Percentiles rank a stretch among this genome's conserved stretches.
These are phyloP conservation scores for Spatholobus suberectus DNA, from an alignment of 306 rosid genomes.

Conservation along the genomic window DNA sequence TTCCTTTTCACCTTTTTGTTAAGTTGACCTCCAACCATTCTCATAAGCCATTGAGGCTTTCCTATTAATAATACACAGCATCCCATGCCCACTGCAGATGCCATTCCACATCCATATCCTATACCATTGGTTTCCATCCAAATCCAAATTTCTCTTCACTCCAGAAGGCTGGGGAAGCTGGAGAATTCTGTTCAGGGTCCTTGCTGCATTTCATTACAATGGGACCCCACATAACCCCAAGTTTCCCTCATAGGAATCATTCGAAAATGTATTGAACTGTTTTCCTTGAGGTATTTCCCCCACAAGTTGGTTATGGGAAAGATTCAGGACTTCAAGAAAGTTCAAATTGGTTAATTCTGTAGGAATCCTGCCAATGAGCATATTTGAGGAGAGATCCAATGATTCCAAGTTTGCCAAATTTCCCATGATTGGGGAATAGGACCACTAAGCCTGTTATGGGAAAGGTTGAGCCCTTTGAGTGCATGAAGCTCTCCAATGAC, in stretches of 20 bases:
- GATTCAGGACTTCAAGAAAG: constrained; percentile 21
- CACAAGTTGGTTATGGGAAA: constrained; percentile 37
- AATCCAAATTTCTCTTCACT: constrained; percentile 19
- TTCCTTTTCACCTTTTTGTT: not conserved
- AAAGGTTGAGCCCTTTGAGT: constrained; percentile 40
- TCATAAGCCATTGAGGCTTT: constrained; percentile 28
- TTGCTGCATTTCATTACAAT: constrained; percentile 2
- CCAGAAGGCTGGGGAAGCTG: not conserved
- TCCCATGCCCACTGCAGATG: constrained; percentile 36
- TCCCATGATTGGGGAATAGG: constrained; percentile 39
- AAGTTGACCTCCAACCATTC: not conserved
- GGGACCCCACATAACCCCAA: constrained; percentile 43
- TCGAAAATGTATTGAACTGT: constrained; percentile 48
- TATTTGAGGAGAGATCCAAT: constrained; percentile 54
- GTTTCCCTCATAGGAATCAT: constrained; percentile 45
- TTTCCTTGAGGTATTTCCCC: constrained; percentile 50
- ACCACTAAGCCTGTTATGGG: constrained; percentile 44
- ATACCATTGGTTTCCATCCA: constrained; percentile 44
- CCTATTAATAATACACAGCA: constrained; percentile 7
- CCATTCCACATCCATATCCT: constrained; percentile 52
- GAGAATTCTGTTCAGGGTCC: not conserved
- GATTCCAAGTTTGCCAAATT: constrained; percentile 41
- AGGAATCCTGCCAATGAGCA: constrained; percentile 33
- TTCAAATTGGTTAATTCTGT: not conserved
- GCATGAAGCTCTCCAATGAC: constrained; percentile 31